Percentiles rank a stretch among this genome's conserved stretches.
Conservation (phyloP, 2,329 filamentous ascomycete genomes). For the Hymenoscyphus linearis region DNA sequence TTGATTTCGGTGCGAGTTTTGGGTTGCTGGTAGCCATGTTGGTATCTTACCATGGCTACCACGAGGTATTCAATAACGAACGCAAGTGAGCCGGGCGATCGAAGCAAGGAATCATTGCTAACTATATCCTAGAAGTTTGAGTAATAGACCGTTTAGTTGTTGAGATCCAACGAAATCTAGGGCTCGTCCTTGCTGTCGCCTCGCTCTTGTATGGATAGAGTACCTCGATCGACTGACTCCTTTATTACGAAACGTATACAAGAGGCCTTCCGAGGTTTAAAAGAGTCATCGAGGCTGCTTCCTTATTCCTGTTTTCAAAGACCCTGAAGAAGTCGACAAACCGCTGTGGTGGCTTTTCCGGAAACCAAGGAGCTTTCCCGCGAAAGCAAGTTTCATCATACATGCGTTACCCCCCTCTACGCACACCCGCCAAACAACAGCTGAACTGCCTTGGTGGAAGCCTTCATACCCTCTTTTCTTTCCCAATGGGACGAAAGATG, state of each 20-base stretch:
- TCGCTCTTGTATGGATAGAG: background rate
- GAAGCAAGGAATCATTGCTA: background rate
- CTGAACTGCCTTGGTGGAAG: too few species aligned
- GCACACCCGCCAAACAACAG: too few species aligned
- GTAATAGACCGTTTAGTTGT: background rate
- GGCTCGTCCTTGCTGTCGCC: background rate
- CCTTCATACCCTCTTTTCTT: too few species aligned
- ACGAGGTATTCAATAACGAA: background rate
- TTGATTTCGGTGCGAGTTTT: background rate
- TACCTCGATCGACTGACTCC: background rate
- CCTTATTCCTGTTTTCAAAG: background rate
- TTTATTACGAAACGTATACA: background rate
- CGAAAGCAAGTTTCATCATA: too few species aligned
- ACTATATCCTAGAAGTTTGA: background rate
- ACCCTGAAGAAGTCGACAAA: background rate
- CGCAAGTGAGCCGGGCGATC: background rate
- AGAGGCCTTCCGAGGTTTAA: background rate
- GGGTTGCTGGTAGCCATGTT: background rate
- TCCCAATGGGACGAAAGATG: too few species aligned
- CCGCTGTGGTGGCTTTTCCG: too few species aligned
- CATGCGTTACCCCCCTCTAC: too few species aligned
- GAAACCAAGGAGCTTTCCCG: too few species aligned
- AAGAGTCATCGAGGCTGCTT: background rate
- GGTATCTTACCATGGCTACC: background rate
- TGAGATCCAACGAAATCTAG: background rate